A percentile compares a stretch with the other conserved stretches of the same genome.
These are phyloP conservation scores for Sporothrix humicola DNA, from an alignment of 2,329 filamentous ascomycete species.

Conservation along the genomic window DNA sequence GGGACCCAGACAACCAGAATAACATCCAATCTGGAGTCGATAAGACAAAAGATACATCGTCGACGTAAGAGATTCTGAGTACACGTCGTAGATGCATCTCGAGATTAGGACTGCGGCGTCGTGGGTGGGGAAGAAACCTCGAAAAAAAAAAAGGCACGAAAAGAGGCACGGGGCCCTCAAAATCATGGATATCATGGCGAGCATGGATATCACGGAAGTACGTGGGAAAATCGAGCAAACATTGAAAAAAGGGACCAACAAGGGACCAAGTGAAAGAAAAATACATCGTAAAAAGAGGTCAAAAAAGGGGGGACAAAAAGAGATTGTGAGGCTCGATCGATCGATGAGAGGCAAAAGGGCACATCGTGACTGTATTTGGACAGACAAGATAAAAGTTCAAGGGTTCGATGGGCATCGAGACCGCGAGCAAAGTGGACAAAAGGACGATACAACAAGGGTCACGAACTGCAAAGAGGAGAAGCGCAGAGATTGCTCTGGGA, in stretches of 20 bases:
- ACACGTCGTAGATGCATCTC: not conserved
- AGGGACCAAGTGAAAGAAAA: not conserved
- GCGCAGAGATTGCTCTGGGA: constrained; percentile 1
- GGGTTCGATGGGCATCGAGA: not conserved
- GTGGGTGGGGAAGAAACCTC: not conserved
- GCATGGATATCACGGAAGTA: too few relatives aligned
- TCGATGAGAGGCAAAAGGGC: not conserved
- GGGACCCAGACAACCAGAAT: not conserved
- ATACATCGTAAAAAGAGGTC: not conserved
- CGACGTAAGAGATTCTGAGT: constrained; percentile 3
- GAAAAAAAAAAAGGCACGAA: too few relatives aligned
- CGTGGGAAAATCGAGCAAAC: too few relatives aligned
- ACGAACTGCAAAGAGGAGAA: not conserved
- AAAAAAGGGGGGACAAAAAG: not conserved
- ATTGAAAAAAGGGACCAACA: not conserved
- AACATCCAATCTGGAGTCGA: not conserved
- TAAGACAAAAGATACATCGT: not conserved
- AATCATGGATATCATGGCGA: not conserved
- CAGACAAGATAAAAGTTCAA: not conserved
- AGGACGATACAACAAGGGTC: not conserved
- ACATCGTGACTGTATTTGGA: constrained; percentile 9
- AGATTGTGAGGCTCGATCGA: constrained; percentile 10
- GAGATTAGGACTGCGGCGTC: not conserved
- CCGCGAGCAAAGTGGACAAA: constrained; percentile 25
- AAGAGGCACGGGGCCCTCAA: not conserved